Percentiles rank a stretch among this genome's conserved stretches.
Evolutionary conservation across 345 rosid genomes (phyloP).

Genomic region (Orychophragmus violaceus): DNA sequence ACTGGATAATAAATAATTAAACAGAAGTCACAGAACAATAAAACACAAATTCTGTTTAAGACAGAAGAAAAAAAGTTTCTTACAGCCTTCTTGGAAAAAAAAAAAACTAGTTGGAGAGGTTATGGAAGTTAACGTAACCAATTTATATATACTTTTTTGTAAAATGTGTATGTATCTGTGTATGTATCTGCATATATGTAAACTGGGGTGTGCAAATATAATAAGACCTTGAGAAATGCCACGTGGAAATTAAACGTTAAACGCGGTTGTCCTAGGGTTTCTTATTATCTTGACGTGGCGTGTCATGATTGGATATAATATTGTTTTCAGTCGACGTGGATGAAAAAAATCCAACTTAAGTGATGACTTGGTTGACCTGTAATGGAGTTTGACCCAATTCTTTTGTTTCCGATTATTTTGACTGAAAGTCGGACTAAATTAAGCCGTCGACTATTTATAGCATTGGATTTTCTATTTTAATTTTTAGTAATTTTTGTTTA

Average conservation of each 20-base stretch:
- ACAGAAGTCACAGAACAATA: not conserved
- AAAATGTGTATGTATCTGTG: constrained; percentile 13
- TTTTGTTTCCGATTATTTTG: constrained; percentile 4
- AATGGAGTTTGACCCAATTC: constrained; percentile 29
- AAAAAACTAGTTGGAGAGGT: constrained; percentile 24
- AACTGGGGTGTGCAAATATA: not conserved
- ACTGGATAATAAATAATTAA: not conserved
- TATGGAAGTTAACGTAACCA: constrained; percentile 26
- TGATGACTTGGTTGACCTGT: constrained; percentile 31
- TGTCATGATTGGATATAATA: not conserved
- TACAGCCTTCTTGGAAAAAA: constrained; percentile 31
- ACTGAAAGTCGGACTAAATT: constrained; percentile 23
- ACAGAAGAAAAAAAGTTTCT: constrained; percentile 19
- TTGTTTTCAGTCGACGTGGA: constrained; percentile 24
- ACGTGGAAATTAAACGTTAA: constrained; percentile 24
- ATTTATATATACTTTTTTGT: constrained; percentile 20
- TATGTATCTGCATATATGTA: not conserved
- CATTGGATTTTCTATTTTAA: constrained; percentile 8
- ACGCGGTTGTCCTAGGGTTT: constrained; percentile 29
- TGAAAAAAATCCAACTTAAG: constrained; percentile 22
- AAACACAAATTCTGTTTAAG: not conserved
- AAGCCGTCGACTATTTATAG: constrained; percentile 24
- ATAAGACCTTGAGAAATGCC: not conserved
- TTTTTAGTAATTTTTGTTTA: not conserved
- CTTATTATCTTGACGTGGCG: constrained; percentile 14